Evolutionary conservation across 257 asterid species (phyloP).

Genomic region (Eucommia ulmoides): DNA sequence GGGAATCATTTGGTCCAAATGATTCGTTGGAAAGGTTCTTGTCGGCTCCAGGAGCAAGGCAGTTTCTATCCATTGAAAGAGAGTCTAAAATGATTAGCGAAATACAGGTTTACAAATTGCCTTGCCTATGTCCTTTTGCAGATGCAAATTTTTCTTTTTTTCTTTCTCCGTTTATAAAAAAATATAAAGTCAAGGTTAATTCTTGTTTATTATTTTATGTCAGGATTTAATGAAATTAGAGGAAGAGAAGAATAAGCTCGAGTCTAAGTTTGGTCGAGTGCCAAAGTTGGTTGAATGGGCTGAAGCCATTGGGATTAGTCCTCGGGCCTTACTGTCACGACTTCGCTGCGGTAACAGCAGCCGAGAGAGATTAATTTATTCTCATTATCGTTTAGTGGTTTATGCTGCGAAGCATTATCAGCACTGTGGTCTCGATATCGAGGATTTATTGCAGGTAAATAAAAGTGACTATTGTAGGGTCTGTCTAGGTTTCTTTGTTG

Average conservation of each 20-base stretch:
- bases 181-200: too few species aligned
- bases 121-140: not conserved
- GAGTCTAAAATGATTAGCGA: slow-evolving; percentile 54
- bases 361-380: slow-evolving; percentile 71
- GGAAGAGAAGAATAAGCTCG: slow-evolving; percentile 40
- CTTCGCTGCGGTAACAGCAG: slow-evolving; percentile 47
- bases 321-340: slow-evolving; percentile 43
- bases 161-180: not conserved
- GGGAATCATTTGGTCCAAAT: slow-evolving; percentile 31
- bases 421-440: slow-evolving; percentile 80
- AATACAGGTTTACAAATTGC: slow-evolving; percentile 51
- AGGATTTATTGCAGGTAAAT: slow-evolving; percentile 87
- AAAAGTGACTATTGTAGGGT: too few species aligned
- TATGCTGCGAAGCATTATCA: slow-evolving; percentile 84
- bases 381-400: slow-evolving; percentile 86
- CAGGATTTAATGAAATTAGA: slow-evolving; percentile 59
- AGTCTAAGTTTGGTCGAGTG: slow-evolving; percentile 51
- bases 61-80: slow-evolving; percentile 59
- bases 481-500: too few species aligned
- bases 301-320: slow-evolving; percentile 48
- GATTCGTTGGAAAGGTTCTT: slow-evolving; percentile 57
- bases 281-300: slow-evolving; percentile 88
- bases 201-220: slow-evolving; percentile 2
- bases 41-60: slow-evolving; percentile 58
- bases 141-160: not conserved